These are phyloP conservation scores for Aspergillus persii DNA, from an alignment of 2,329 filamentous ascomycete species.

Conservation along the genomic window DNA sequence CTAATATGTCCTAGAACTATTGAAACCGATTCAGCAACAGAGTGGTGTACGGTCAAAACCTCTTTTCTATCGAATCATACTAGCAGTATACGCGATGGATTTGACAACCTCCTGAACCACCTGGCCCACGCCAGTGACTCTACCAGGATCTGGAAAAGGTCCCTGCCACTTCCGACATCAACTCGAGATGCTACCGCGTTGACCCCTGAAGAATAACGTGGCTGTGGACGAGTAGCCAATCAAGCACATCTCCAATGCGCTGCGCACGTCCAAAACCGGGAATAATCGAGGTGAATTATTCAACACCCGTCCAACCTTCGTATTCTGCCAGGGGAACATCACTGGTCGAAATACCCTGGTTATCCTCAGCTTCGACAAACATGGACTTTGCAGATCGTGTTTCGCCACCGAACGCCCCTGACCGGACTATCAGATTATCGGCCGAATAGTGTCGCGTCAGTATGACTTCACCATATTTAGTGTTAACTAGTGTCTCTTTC, in stretches of 20 bases:
- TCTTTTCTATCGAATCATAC: background rate
- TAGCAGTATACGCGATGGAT: constrained; percentile 27
- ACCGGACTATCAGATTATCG: constrained; percentile 34
- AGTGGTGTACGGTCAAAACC: constrained; percentile 31
- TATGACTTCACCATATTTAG: constrained; percentile 42
- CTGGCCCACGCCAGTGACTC: constrained; percentile 42
- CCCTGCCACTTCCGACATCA: constrained; percentile 63
- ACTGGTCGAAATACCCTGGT: constrained; percentile 25
- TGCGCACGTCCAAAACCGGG: constrained; percentile 42
- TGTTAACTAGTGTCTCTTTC: constrained; percentile 25
- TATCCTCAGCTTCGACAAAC: constrained; percentile 43
- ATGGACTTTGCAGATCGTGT: constrained; percentile 45
- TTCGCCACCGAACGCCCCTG: constrained; percentile 37
- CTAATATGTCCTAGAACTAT: constrained; percentile 28
- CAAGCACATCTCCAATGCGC: constrained; percentile 44
- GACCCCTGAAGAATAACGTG: constrained; percentile 39
- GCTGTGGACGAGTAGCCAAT: constrained; percentile 39
- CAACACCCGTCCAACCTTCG: too few relatives aligned
- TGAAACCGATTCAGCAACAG: constrained; percentile 37
- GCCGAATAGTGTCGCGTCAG: constrained; percentile 28
- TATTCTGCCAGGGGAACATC: background rate
- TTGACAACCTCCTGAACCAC: constrained; percentile 34
- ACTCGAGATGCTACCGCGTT: constrained; percentile 40
- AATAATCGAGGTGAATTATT: constrained; percentile 27
- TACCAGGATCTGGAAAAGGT: constrained; percentile 63